Evolutionary conservation across 176 grass and related monocot species (phyloP).

Genomic region (Musa schizocarpa): DNA sequence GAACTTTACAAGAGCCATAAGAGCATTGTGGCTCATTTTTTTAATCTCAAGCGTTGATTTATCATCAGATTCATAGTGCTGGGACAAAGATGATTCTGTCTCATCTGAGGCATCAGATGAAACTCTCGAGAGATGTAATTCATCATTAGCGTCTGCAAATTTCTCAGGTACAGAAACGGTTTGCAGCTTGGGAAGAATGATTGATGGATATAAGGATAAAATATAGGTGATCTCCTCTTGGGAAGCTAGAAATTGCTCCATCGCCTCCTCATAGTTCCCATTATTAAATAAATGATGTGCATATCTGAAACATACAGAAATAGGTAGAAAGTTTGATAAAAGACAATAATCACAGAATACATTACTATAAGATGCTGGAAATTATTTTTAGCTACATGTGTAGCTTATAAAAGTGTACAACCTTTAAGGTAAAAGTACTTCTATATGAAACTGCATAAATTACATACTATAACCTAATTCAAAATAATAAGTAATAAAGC

Average conservation of each 20-base stretch:
- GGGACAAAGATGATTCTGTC: conserved; percentile 51
- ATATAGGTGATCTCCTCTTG: conserved; percentile 96
- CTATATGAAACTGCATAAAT: too few relatives aligned
- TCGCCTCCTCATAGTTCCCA: conserved; percentile 84
- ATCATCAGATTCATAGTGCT: conserved; percentile 62
- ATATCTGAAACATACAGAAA: conserved; percentile 57
- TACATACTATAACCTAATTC: too few relatives aligned
- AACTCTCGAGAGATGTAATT: conserved; percentile 48
- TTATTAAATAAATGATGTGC: conserved; percentile 89
- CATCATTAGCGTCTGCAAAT: conserved; percentile 46
- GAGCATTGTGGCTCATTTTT: conserved; percentile 86
- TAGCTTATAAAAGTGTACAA: neutral
- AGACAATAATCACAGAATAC: neutral
- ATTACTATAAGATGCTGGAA: neutral
- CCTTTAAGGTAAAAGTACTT: too few relatives aligned
- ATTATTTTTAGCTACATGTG: neutral
- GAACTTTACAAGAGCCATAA: conserved; percentile 84
- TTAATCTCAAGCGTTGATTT: conserved; percentile 62
- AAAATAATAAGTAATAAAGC: conserved; percentile 20
- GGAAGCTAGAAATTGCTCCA: conserved; percentile 83
- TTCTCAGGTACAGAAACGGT: conserved; percentile 52
- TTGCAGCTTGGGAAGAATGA: conserved; percentile 67
- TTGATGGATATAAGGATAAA: conserved; percentile 66
- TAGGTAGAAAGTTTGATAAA: conserved; percentile 14
- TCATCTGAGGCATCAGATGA: conserved; percentile 89